Base-by-base conservation (phyloP, 2,329 filamentous ascomycete genomes). In the Calonectria multiphialidica region DNA sequence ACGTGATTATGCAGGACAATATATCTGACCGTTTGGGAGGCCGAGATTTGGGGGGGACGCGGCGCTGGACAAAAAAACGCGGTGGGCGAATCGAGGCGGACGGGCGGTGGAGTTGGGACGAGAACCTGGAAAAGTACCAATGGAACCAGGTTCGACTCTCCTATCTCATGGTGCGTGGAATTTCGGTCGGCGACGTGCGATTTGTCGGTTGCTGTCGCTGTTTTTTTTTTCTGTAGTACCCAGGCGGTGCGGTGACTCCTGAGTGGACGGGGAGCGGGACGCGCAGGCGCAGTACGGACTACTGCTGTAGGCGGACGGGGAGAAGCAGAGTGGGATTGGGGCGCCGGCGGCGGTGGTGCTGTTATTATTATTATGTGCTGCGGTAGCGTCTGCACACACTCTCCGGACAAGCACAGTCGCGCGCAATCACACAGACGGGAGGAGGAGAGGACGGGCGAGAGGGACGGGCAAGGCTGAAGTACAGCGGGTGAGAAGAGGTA, bases 121-220 rank as follows among this genome's bases (percentile, higher is more conserved):
- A 69, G 62, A 73, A 71, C 40, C 70, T 77, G 73, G 71, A 74
- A 47, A 74, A 78, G 78, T 79, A 84, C 81, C 83, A 85, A 84
- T 83, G 76, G 53, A 80, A 77, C 75, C 76, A 78, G 77, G 76
- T 80, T 83, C 80, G 80, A 78, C 74, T 59, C 53, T 59, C 53
- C 53, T 83, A 83, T 85, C 82, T 83, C 87, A 88, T 88, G 80
- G 80, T 86, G 84, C 78, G 81, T 78, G 73, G 72, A 72, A 72
- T 73, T 37, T 40, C 70, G 69, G 75, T 76, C 72, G 76, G 77
- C 74, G 76, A 75, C 74, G 71, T 81, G 82, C 77, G 76, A 81
- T 81, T 81, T 79, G 79, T 81, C 82, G 81, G 80, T 82, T 73
- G 80, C 72, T 78, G 74, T 76, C 74, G 76, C 73, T 74, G 72